Conservation (phyloP, 2,329 filamentous ascomycete species). For the Aspergillus clavatus region DNA sequence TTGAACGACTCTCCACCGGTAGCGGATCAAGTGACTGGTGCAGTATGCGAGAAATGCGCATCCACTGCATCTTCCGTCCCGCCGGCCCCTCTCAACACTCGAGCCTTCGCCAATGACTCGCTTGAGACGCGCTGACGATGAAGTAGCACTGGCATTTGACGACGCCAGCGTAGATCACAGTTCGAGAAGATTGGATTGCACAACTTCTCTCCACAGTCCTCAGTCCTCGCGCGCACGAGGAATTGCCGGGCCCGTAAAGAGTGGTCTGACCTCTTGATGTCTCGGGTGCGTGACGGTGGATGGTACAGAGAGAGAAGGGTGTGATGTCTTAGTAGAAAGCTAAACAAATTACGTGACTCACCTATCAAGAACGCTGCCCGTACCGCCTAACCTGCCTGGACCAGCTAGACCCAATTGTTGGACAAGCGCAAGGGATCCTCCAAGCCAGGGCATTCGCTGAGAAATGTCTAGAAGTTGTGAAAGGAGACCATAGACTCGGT, state of each 20-base stretch:
- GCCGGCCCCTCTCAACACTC: constrained; percentile 18
- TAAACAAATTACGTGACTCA: constrained; percentile 51
- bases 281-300: constrained; percentile 9
- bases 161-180: constrained; percentile 27
- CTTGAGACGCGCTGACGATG: constrained; percentile 8
- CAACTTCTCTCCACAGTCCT: constrained; percentile 26
- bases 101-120: constrained; percentile 19
- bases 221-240: constrained; percentile 14
- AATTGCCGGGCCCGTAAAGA: too few relatives aligned
- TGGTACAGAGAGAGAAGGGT: background rate
- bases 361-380: constrained; percentile 82
- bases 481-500: constrained; percentile 70
- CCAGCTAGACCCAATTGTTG: constrained; percentile 70
- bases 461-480: constrained; percentile 69
- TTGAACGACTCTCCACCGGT: constrained; percentile 24
- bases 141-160: constrained; percentile 20
- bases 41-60: constrained; percentile 49
- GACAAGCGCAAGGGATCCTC: constrained; percentile 66
- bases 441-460: constrained; percentile 85
- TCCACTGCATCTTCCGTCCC: constrained; percentile 18
- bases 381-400: constrained; percentile 68
- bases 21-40: constrained; percentile 57
- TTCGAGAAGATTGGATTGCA: constrained; percentile 29
- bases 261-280: constrained; percentile 7
- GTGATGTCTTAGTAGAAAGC: constrained; percentile 6